Evolutionary conservation across 768 basidiomycete genomes (phyloP).

Genomic region (Tulasnella sp.): DNA sequence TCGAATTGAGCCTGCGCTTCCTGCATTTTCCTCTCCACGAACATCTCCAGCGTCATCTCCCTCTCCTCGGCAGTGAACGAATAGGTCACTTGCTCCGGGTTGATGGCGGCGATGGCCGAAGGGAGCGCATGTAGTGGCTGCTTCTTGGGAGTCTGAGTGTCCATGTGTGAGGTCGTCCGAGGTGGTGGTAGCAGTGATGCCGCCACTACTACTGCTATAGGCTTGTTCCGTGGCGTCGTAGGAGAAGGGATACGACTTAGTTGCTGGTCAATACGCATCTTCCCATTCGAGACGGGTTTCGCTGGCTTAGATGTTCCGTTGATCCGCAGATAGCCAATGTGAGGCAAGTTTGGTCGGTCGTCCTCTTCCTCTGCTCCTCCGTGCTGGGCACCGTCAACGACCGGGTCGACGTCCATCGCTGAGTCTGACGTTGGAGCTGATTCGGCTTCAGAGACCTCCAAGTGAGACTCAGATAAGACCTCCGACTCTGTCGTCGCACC

Average conservation of each 20-base stretch:
- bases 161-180: not conserved
- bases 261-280: not conserved
- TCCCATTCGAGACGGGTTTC: not conserved
- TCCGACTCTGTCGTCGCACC: not conserved
- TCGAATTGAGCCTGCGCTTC: not conserved
- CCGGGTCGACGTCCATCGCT: too few relatives aligned
- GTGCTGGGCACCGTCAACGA: not conserved
- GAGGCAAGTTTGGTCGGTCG: not conserved
- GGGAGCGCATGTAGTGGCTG: not conserved
- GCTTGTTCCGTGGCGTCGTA: not conserved
- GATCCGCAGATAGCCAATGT: not conserved
- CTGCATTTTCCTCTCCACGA: not conserved
- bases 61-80: slow-evolving; percentile 4
- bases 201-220: too few relatives aligned
- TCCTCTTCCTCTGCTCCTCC: not conserved
- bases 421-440: not conserved
- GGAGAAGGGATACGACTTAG: not conserved
- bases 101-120: not conserved
- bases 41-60: slow-evolving; percentile 1
- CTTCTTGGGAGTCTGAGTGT: not conserved
- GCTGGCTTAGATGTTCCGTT: not conserved
- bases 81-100: not conserved
- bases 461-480: not conserved
- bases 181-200: not conserved
- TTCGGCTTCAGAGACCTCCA: not conserved